phyloP scores from a whole-genome alignment of 2,329 filamentous ascomycete species.

The Xylariomycetidae sp. region DNA sequence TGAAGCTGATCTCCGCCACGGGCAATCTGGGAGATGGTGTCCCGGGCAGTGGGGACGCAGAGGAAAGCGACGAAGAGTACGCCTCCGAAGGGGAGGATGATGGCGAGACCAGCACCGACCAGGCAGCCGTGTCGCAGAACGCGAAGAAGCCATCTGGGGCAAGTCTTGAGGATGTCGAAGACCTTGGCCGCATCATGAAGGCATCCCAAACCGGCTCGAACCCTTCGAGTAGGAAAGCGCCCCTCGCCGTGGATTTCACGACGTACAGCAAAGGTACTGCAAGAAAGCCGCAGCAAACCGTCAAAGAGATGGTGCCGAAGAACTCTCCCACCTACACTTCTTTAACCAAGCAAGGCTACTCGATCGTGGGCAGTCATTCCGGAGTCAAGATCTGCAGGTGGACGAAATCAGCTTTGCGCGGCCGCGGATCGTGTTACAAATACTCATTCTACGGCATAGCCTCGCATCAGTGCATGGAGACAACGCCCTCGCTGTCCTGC shows the following conservation, averaged over 20 bases:
- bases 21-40: conserved; percentile 60
- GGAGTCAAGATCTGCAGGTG: conserved; percentile 97
- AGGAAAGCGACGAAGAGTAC: conserved; percentile 78
- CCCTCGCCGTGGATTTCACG: conserved; percentile 82
- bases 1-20: conserved; percentile 57
- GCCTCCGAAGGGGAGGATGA: conserved; percentile 49
- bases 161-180: conserved; percentile 73
- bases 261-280: conserved; percentile 53
- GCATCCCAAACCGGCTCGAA: conserved; percentile 30
- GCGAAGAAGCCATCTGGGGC: conserved; percentile 30
- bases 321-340: conserved; percentile 82
- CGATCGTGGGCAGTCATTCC: conserved; percentile 90
- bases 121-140: conserved; percentile 36
- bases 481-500: conserved; percentile 89
- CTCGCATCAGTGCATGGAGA: conserved; percentile 97
- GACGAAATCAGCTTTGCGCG: conserved; percentile 94
- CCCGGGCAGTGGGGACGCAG: conserved; percentile 71
- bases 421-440: conserved; percentile 94
- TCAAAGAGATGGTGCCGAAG: conserved; percentile 92
- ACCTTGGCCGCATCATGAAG: conserved; percentile 63
- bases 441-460: conserved; percentile 96
- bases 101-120: conserved; percentile 45
- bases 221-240: conserved; percentile 31
- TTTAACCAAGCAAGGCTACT: conserved; percentile 93
- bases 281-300: conserved; percentile 35